phyloP scores from a whole-genome alignment of 306 rosid species.

The Prunus fruticosa region DNA sequence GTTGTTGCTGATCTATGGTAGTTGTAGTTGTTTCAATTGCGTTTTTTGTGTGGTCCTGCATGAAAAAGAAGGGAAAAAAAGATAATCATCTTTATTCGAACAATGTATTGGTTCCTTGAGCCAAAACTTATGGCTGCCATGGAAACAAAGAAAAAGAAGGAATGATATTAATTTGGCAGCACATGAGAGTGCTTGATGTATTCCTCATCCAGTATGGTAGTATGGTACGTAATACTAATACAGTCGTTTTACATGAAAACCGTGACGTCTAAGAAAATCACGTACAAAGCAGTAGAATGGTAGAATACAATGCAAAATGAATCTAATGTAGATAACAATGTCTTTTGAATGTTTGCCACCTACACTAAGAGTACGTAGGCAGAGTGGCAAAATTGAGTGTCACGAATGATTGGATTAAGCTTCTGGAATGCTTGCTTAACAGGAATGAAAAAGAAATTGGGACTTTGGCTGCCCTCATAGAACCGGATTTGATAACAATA shows the following conservation, averaged over 20 bases:
- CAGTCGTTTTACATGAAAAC: neutral
- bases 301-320: slow-evolving; percentile 5
- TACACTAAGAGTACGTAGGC: neutral
- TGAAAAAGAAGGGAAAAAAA: too few relatives aligned
- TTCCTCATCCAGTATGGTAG: slow-evolving; percentile 10
- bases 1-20: neutral
- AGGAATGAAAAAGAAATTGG: too few relatives aligned
- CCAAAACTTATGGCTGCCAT: neutral
- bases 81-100: too few relatives aligned
- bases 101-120: too few relatives aligned
- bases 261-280: neutral
- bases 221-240: neutral
- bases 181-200: slow-evolving; percentile 12
- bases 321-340: neutral
- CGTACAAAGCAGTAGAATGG: neutral
- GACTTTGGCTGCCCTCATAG: slow-evolving; percentile 3
- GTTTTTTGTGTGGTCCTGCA: neutral
- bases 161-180: neutral
- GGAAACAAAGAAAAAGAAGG: neutral
- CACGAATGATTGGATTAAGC: neutral
- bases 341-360: slow-evolving; percentile 13
- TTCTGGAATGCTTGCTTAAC: neutral
- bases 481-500: slow-evolving; percentile 9
- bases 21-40: neutral
- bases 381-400: neutral